Evolutionary conservation across 129 eudicot species (phyloP).

Genomic region (Silybum marianum): DNA sequence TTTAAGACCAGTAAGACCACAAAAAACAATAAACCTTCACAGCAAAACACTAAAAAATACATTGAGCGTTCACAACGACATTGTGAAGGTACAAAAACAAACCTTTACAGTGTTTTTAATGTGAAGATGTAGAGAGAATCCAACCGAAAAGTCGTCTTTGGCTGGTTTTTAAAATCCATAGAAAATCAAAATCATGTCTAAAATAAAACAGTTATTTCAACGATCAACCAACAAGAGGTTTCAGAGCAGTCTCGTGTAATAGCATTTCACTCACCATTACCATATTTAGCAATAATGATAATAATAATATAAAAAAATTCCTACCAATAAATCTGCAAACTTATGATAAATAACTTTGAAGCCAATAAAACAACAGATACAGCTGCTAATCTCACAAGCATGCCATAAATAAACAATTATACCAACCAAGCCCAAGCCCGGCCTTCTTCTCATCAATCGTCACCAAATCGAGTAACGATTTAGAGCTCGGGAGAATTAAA

Average conservation of each 20-base stretch:
- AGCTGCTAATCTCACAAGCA: constrained; percentile 27
- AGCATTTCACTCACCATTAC: not conserved
- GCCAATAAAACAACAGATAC: constrained; percentile 25
- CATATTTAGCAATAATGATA: not conserved
- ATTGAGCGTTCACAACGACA: no score
- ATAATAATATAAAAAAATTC: not conserved
- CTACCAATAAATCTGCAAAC: constrained; percentile 11
- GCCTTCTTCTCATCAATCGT: constrained; percentile 15
- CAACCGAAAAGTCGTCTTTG: no score
- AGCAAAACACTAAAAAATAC: no score
- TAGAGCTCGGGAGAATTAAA: constrained; percentile 11
- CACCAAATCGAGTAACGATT: constrained; percentile 21
- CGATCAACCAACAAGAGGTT: not conserved
- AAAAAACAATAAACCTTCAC: no score
- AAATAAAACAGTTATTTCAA: not conserved
- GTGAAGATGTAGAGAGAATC: no score
- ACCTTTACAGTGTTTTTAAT: no score
- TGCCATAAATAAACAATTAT: constrained; percentile 18
- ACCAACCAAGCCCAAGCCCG: not conserved
- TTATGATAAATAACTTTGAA: constrained; percentile 26
- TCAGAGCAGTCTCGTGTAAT: not conserved
- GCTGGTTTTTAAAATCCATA: no score
- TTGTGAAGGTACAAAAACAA: no score
- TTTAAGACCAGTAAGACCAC: no score
- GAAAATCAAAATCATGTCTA: not conserved